Conservation (phyloP, 805 yeast species). For the Zygosaccharomyces gambellarensis region DNA sequence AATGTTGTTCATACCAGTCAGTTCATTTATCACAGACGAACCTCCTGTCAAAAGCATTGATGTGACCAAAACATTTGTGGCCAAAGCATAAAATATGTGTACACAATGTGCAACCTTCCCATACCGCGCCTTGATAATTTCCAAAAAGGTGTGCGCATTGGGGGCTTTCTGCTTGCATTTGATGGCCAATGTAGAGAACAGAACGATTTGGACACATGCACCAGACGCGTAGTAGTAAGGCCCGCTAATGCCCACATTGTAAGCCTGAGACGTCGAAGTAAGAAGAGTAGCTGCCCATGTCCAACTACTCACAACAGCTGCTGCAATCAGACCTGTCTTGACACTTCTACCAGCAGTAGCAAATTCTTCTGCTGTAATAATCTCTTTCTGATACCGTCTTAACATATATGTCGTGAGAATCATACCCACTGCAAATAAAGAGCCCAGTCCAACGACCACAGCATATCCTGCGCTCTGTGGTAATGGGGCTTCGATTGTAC, state of each 20-base stretch:
- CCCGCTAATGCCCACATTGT: slow-evolving; percentile 72
- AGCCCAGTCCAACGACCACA: slow-evolving; percentile 82
- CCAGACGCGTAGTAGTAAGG: slow-evolving; percentile 87
- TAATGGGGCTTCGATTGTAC: slow-evolving; percentile 35
- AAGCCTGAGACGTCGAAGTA: slow-evolving; percentile 73
- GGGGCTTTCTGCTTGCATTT: slow-evolving; percentile 88
- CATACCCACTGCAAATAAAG: slow-evolving; percentile 75
- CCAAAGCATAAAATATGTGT: slow-evolving; percentile 73
- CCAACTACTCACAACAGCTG: slow-evolving; percentile 94
- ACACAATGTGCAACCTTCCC: slow-evolving; percentile 70
- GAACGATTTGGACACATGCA: slow-evolving; percentile 81
- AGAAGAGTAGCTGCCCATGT: slow-evolving; percentile 84
- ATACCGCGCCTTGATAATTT: slow-evolving; percentile 74
- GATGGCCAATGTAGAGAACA: slow-evolving; percentile 83
- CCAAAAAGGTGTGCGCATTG: slow-evolving; percentile 85
- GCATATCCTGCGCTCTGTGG: slow-evolving; percentile 86
- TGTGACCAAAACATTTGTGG: slow-evolving; percentile 84
- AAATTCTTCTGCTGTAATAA: slow-evolving; percentile 89
- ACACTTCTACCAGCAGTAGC: slow-evolving; percentile 90
- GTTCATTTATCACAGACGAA: slow-evolving; percentile 69
- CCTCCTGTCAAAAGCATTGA: slow-evolving; percentile 92
- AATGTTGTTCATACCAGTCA: slow-evolving; percentile 78
- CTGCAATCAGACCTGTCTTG: slow-evolving; percentile 75
- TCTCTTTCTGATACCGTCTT: slow-evolving; percentile 75
- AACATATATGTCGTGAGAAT: slow-evolving; percentile 64